Base-by-base conservation (phyloP, 2,329 filamentous ascomycete genomes). In the Dactylonectria estremocensis region DNA sequence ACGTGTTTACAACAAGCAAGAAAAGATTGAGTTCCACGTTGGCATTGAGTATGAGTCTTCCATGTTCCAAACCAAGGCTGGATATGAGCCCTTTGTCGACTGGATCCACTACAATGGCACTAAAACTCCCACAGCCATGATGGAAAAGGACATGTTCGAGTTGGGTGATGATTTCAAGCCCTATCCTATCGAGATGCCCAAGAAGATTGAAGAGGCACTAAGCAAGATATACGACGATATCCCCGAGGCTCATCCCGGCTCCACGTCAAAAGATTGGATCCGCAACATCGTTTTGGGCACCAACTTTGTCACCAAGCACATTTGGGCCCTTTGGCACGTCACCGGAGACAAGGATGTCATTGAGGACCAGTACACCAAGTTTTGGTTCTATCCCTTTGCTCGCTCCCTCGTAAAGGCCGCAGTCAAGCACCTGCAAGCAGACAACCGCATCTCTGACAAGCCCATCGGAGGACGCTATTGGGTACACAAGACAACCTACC, bases 31-130 rank as follows among this genome's bases (percentile, higher is more conserved):
- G 52, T 78, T 77, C 52, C 80, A 83, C 70, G 75, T 83, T 13
- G 76, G 77, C 37, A 76, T 84, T 61, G 82, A 84, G 64, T 83
- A 83, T 70, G 80, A 83, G 63, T 81, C 81, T 18, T 64, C 76
- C 46, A 70, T 84, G 37, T 83, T 83, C 69, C 82, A 83, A 66
- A 80, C 81, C 45, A 79, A 77, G 68, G 78, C 79, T 10, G 80
- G 76, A 18, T 81, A 82, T 69, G 75, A 79, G 46, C 69, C 73
- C 5, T 83, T 75, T 63, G 72, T 81, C 31, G 76, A 76, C 57
- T 80, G 78, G 72, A 65, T 80, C 37, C 70, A 76, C 45, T 83
- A 80, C 65, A 76, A 76, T 48, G 69, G 71, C 20, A 69, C 71
- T 13, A 70, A 71, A 13, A 60, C 53, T 0, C 72, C 74, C 55